These are phyloP conservation scores for Trichothecium roseum DNA, from an alignment of 2,329 filamentous ascomycete species.

Conservation along the genomic window DNA sequence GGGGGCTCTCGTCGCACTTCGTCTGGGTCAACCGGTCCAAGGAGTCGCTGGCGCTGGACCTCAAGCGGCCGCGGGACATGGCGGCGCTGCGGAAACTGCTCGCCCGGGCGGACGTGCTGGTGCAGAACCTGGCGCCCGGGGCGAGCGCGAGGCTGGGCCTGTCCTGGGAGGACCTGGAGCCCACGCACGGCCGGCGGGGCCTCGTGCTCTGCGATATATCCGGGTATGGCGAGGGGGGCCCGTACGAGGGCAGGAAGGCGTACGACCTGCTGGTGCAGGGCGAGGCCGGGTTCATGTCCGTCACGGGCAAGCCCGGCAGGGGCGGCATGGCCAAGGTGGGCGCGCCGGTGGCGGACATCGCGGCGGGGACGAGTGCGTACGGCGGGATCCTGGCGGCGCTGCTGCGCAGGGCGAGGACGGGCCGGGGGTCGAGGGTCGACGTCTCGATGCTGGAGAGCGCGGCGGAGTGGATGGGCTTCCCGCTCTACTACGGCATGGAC, in stretches of 20 bases:
- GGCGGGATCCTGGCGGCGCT: slow-evolving; percentile 39
- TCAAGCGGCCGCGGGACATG: slow-evolving; percentile 33
- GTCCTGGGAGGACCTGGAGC: slow-evolving; percentile 30
- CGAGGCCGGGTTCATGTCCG: slow-evolving; percentile 39
- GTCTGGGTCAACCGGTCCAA: slow-evolving; percentile 46
- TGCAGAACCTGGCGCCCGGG: slow-evolving; percentile 42
- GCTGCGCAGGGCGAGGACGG: slow-evolving; percentile 35
- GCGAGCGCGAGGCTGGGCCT: slow-evolving; percentile 36
- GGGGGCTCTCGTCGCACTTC: slow-evolving; percentile 41
- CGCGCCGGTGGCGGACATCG: slow-evolving; percentile 44
- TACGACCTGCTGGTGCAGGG: slow-evolving; percentile 45
- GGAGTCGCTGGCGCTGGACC: slow-evolving; percentile 38
- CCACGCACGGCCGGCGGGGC: slow-evolving; percentile 25
- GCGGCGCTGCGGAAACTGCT: slow-evolving; percentile 31
- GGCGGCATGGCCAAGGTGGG: slow-evolving; percentile 37
- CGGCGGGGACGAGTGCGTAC: slow-evolving; percentile 41
- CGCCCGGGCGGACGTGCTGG: slow-evolving; percentile 35
- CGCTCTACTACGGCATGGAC: slow-evolving; percentile 41
- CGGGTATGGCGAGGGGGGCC: slow-evolving; percentile 39
- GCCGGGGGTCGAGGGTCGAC: slow-evolving; percentile 37
- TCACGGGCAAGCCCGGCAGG: slow-evolving; percentile 31
- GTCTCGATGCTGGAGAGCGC: slow-evolving; percentile 49
- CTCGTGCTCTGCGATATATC: slow-evolving; percentile 46
- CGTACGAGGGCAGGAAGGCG: slow-evolving; percentile 42
- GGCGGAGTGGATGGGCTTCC: slow-evolving; percentile 50